Conservation (phyloP, 148 eudicot species). For the Hydrangea macrophylla region DNA sequence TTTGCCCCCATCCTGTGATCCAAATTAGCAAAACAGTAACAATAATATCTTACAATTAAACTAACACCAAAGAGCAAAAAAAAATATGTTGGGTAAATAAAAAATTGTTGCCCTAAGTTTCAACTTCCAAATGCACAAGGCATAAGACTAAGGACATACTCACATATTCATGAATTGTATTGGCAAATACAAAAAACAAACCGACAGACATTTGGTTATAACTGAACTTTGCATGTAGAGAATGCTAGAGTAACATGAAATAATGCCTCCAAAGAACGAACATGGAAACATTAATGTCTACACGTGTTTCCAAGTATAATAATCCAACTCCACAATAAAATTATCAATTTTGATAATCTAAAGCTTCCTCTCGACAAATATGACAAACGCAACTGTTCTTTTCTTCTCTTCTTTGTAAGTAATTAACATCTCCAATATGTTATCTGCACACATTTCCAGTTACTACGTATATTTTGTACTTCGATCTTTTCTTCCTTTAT, state of each 20-base stretch:
- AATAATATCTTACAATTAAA: neutral
- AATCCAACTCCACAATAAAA: neutral
- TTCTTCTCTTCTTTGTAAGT: too few relatives aligned
- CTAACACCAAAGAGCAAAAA: neutral
- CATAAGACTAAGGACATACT: too few relatives aligned
- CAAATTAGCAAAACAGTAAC: slow-evolving; percentile 13
- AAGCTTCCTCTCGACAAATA: neutral
- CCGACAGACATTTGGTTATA: too few relatives aligned
- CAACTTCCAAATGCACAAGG: neutral
- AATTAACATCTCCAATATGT: too few relatives aligned
- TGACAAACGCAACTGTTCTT: too few relatives aligned
- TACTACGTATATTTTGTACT: neutral
- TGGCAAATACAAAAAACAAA: too few relatives aligned
- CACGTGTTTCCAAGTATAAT: neutral
- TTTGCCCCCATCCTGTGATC: slow-evolving; percentile 45
- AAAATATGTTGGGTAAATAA: neutral
- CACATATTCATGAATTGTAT: too few relatives aligned
- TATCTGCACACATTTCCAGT: neutral
- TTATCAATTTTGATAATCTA: too few relatives aligned
- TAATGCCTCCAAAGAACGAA: too few relatives aligned
- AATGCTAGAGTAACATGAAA: too few relatives aligned
- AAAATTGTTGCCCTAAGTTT: neutral
- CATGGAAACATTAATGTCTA: too few relatives aligned
- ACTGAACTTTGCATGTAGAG: too few relatives aligned
- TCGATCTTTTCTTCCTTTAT: neutral